These are phyloP conservation scores for Trichoderma sp. DNA, from an alignment of 2,329 filamentous ascomycete genomes.

Conservation along the genomic window DNA sequence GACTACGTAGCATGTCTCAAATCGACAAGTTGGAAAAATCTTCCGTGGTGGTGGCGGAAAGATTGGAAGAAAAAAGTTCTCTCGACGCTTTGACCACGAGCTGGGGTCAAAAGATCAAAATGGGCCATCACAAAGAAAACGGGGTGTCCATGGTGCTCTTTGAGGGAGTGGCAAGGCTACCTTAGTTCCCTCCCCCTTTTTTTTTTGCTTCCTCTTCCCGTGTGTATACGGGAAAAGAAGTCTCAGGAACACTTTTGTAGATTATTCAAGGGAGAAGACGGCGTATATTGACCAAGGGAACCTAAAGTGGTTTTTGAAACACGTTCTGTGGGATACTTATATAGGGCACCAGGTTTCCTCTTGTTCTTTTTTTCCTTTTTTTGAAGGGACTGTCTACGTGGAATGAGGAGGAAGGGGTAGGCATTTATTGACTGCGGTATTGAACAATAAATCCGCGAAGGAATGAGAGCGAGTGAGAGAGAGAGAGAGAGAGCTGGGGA, in stretches of 20 bases:
- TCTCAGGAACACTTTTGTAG: neutral
- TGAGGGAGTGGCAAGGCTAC: neutral
- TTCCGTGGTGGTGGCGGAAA: slow-evolving; percentile 7
- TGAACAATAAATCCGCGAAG: neutral
- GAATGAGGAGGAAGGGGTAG: slow-evolving; percentile 14
- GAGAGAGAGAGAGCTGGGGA: too few relatives aligned
- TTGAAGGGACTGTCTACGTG: neutral
- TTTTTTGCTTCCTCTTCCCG: neutral
- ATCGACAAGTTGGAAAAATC: neutral
- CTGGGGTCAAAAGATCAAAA: neutral
- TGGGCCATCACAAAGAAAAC: neutral
- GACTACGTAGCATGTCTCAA: slow-evolving; percentile 11
- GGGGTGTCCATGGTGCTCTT: neutral
- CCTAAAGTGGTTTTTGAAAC: slow-evolving; percentile 17
- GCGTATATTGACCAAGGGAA: slow-evolving; percentile 18
- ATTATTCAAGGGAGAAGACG: neutral
- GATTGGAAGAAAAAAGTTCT: neutral
- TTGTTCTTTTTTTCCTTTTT: neutral
- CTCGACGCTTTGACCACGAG: neutral
- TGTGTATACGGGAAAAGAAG: neutral
- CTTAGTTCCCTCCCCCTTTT: neutral
- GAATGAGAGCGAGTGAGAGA: neutral
- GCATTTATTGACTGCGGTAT: slow-evolving; percentile 14
- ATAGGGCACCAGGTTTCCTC: neutral
- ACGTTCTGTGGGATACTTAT: neutral